Conservation (phyloP, 2,329 filamentous ascomycete genomes). For the Phoma sp. region DNA sequence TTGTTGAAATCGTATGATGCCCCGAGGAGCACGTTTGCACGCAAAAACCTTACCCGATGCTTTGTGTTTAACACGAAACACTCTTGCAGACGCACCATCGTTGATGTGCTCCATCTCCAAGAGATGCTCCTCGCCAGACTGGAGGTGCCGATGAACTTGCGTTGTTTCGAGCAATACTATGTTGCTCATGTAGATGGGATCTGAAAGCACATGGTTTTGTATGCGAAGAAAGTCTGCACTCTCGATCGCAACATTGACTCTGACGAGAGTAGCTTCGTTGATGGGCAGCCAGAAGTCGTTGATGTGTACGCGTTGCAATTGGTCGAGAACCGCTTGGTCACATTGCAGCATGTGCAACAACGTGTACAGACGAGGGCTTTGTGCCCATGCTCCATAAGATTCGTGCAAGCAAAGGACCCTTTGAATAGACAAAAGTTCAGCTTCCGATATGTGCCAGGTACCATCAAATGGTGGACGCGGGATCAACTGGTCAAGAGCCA, state of each 20-base stretch:
- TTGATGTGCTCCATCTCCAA: neutral
- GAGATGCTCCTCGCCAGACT: neutral
- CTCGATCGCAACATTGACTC: neutral
- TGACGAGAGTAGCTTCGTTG: neutral
- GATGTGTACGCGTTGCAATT: neutral
- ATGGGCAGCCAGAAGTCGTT: slow-evolving; percentile 1
- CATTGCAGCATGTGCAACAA: slow-evolving; percentile 3
- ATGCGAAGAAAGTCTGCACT: neutral
- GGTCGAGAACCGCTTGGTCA: neutral
- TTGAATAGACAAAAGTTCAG: too few relatives aligned
- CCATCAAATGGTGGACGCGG: too few relatives aligned
- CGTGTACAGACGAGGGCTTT: neutral
- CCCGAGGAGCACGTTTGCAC: neutral
- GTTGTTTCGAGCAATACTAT: neutral
- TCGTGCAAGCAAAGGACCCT: too few relatives aligned
- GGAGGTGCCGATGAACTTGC: neutral
- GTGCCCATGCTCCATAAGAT: too few relatives aligned
- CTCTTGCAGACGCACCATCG: neutral
- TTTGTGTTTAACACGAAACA: neutral
- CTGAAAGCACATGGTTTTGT: neutral
- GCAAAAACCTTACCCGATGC: neutral
- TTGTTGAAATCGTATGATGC: neutral
- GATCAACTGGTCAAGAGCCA: too few relatives aligned
- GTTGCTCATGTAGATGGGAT: neutral
- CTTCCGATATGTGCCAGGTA: too few relatives aligned